Conservation (phyloP, 2,329 filamentous ascomycete genomes). For the Microdochium trichocladiopsis region DNA sequence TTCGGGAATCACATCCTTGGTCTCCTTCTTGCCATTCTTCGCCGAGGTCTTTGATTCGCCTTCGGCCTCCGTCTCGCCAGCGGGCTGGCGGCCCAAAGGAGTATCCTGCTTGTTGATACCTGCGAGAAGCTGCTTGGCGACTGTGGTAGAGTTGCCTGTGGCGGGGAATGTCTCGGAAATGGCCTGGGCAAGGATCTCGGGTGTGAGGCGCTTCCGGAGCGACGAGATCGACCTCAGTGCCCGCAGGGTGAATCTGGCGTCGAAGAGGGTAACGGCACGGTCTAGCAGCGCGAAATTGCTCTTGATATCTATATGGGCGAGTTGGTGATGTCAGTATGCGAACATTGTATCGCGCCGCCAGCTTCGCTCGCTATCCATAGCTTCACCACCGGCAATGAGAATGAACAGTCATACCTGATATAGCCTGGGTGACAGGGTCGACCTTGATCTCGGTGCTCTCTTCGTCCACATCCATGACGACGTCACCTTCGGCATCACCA, state of each 20-base stretch:
- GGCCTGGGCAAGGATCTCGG: slow-evolving; percentile 73
- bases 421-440: slow-evolving; percentile 52
- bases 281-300: slow-evolving; percentile 89
- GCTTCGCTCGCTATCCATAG: no score
- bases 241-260: slow-evolving; percentile 88
- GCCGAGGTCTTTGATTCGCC: slow-evolving; percentile 43
- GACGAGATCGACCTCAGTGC: slow-evolving; percentile 93
- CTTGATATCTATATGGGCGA: slow-evolving; percentile 67
- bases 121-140: slow-evolving; percentile 62
- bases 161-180: slow-evolving; percentile 74
- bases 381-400: neutral
- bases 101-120: slow-evolving; percentile 63
- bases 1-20: slow-evolving; percentile 70
- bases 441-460: slow-evolving; percentile 45
- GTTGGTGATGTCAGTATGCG: neutral
- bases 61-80: slow-evolving; percentile 69
- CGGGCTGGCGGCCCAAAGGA: slow-evolving; percentile 49
- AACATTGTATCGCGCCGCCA: no score
- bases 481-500: slow-evolving; percentile 61
- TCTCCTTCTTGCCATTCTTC: slow-evolving; percentile 56
- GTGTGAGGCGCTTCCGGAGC: slow-evolving; percentile 82
- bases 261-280: slow-evolving; percentile 85
- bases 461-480: slow-evolving; percentile 61
- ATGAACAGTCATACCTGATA: slow-evolving; percentile 44
- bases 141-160: slow-evolving; percentile 50